Evolutionary conservation across 2,329 filamentous ascomycete genomes (phyloP).

Genomic region (Talaromyces albobiverticillius): DNA sequence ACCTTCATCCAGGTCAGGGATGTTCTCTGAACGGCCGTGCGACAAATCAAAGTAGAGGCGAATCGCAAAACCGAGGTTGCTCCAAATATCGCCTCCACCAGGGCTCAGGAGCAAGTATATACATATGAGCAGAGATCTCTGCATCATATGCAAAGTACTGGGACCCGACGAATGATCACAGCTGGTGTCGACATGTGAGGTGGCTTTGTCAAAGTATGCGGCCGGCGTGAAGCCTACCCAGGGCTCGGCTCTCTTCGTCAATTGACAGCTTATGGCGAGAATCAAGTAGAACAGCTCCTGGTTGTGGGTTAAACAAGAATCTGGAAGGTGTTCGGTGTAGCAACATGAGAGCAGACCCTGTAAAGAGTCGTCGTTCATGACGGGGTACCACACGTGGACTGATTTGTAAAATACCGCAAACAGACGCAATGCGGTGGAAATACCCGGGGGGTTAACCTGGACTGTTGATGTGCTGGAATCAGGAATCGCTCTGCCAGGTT

Average conservation of each 20-base stretch:
- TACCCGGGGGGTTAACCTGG: not conserved
- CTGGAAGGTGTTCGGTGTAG: slow-evolving; percentile 6
- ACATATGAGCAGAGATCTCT: slow-evolving; percentile 5
- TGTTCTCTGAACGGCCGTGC: slow-evolving; percentile 4
- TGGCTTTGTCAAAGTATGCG: slow-evolving; percentile 7
- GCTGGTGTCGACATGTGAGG: slow-evolving; percentile 4
- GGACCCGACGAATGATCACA: slow-evolving; percentile 7
- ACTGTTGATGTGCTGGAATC: not conserved
- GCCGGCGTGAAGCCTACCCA: not conserved
- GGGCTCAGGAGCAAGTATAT: slow-evolving; percentile 4
- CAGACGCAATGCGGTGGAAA: slow-evolving; percentile 3
- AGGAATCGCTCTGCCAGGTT: not conserved
- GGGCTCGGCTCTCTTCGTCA: slow-evolving; percentile 6
- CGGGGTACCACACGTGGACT: slow-evolving; percentile 8
- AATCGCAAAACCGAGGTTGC: slow-evolving; percentile 7
- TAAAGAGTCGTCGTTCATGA: slow-evolving; percentile 3
- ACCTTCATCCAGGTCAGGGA: slow-evolving; percentile 6
- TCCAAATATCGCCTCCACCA: slow-evolving; percentile 7
- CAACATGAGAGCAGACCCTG: slow-evolving; percentile 5
- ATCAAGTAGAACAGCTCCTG: slow-evolving; percentile 8
- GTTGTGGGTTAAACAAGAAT: slow-evolving; percentile 1
- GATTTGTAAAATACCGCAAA: slow-evolving; percentile 7
- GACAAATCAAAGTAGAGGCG: slow-evolving; percentile 7
- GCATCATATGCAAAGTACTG: slow-evolving; percentile 9
- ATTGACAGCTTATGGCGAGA: slow-evolving; percentile 7